A percentile compares a stretch with the other conserved stretches of the same genome.
Evolutionary conservation across 352 stramenopile species (phyloP).

Genomic region (Pythium brassicae): DNA sequence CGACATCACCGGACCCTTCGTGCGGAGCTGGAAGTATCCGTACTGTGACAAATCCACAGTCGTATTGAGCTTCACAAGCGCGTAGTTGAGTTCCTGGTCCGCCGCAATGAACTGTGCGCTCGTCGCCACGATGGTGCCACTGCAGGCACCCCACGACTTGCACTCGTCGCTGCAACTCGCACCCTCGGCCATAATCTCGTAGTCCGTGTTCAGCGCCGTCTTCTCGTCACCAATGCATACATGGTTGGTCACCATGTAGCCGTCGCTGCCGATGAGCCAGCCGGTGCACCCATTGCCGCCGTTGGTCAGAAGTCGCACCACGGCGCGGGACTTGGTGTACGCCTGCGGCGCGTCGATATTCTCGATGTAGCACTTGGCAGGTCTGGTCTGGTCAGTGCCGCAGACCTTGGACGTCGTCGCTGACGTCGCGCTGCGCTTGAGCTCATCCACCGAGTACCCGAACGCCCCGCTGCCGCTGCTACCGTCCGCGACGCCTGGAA

Average conservation of each 20-base stretch:
- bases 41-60: slow-evolving; percentile 21
- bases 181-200: slow-evolving; percentile 35
- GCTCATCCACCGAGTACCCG: slow-evolving; percentile 26
- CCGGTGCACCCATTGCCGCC: slow-evolving; percentile 28
- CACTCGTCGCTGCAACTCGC: slow-evolving; percentile 23
- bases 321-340: slow-evolving; percentile 21
- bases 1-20: too few species aligned
- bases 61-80: slow-evolving; percentile 34
- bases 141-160: slow-evolving; percentile 14
- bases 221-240: slow-evolving; percentile 28
- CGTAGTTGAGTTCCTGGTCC: slow-evolving; percentile 26
- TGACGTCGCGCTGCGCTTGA: slow-evolving; percentile 18
- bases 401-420: slow-evolving; percentile 20
- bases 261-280: slow-evolving; percentile 36
- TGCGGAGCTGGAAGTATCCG: slow-evolving; percentile 28
- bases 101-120: slow-evolving; percentile 17
- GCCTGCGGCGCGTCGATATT: slow-evolving; percentile 11
- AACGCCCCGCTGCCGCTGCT: slow-evolving; percentile 10
- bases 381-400: slow-evolving; percentile 21
- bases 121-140: slow-evolving; percentile 19
- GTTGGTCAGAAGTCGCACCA: slow-evolving; percentile 29
- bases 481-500: slow-evolving; percentile 4
- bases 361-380: slow-evolving; percentile 28
- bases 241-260: slow-evolving; percentile 42
- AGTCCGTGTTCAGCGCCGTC: slow-evolving; percentile 17